These are phyloP conservation scores for Phyllosticta ampelicida DNA, from an alignment of 2,329 filamentous ascomycete genomes.

Conservation along the genomic window DNA sequence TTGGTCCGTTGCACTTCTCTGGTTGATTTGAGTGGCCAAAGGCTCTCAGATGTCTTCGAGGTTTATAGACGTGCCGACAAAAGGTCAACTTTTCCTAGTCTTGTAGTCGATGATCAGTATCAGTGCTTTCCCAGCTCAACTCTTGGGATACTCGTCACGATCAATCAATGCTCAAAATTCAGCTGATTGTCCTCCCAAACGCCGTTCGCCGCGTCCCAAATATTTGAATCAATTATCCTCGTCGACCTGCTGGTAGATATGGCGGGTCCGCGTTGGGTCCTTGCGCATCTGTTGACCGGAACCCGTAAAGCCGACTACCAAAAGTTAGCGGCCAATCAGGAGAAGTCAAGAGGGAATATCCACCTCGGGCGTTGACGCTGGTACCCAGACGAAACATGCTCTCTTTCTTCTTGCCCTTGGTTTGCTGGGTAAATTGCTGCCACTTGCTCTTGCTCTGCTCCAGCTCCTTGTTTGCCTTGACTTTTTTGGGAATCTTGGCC, in stretches of 20 bases:
- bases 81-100: not conserved
- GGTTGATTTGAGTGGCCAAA: not conserved
- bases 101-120: not conserved
- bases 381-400: conserved; percentile 96
- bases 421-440: conserved; percentile 81
- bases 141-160: not conserved
- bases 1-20: not conserved
- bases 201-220: not conserved
- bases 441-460: conserved; percentile 88
- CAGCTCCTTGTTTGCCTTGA: conserved; percentile 85
- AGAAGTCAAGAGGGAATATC: conserved; percentile 6
- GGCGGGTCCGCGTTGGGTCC: conserved; percentile 56
- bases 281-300: conserved; percentile 95
- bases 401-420: conserved; percentile 56
- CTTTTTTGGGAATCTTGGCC: conserved; percentile 59
- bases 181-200: not conserved
- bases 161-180: not conserved
- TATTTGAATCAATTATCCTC: conserved; percentile 1
- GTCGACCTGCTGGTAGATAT: conserved; percentile 5
- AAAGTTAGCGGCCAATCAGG: conserved; percentile 17
- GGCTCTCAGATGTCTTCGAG: not conserved
- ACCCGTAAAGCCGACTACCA: conserved; percentile 82
- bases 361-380: conserved; percentile 76
- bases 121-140: not conserved
- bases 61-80: not conserved